Evolutionary conservation across 2,329 filamentous ascomycete genomes (phyloP), one percentile per base, ranked within the genome.

Genomic region (Dothistroma septosporum): DNA sequence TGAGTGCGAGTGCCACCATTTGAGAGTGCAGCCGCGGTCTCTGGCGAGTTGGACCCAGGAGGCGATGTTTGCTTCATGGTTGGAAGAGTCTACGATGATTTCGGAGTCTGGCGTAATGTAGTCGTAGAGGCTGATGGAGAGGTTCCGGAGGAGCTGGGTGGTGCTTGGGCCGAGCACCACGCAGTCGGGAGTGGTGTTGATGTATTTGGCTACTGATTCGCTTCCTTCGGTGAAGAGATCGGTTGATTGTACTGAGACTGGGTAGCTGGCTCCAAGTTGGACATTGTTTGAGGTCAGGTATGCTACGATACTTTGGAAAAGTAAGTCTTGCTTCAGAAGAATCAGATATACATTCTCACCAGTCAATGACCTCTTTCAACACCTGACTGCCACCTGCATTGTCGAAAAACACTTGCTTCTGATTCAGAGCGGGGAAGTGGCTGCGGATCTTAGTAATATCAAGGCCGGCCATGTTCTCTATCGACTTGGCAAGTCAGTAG

Each of bases 51-150:
- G 82, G 0, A 90, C 76, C 90, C 89, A 93, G 0, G 89, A 81
- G 1, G 87, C 84, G 59, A 90, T 85, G 71, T 92, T 91, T 41
- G 89, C 87, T 76, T 92, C 90, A 69, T 93, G 89, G 72, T 92
- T 89, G 58, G 91, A 78, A 59, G 82, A 82, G 0, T 88, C 91
- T 11, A 92, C 70, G 63, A 94, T 78, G 53, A 93, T 80, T 70
- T 77, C 70, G 0, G 80, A 82, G 37, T 78, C 81, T 0, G 81
- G 79, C 61, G 83, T 80, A 1, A 87, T 73, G 37, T 87, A 79
- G 0, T 82, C 83, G 31, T 79, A 86, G 0, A 83, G 78, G 1
- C 79, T 74, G 5, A 87, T 74, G 48, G 80, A 79, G 16, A 92
- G 80, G 71, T 92, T 92, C 65, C 88, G 85, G 68, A 91, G 84